These are phyloP conservation scores for Fraxinus albicans DNA, from an alignment of 305 asterid genomes.

Conservation along the genomic window DNA sequence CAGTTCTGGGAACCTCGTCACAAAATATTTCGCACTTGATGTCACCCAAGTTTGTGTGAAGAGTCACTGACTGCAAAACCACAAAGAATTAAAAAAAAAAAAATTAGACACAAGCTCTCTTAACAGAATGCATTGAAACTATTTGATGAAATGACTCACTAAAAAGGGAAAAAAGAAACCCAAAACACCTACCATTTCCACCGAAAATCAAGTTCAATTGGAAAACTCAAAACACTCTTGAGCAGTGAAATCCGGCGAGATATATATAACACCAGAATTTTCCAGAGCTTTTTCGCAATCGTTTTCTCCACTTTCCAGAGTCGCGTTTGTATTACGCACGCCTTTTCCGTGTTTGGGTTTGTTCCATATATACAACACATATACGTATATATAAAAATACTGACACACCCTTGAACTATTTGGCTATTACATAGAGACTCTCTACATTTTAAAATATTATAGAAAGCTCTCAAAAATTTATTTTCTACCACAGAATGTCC, in stretches of 20 bases:
- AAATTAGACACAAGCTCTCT: neutral
- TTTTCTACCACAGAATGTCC: neutral
- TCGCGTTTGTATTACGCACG: neutral
- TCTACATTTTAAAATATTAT: too few relatives aligned
- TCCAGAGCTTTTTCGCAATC: neutral
- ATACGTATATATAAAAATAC: neutral
- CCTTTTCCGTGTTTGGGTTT: neutral
- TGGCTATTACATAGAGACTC: neutral
- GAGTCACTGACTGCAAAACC: conserved; percentile 73
- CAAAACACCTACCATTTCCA: conserved; percentile 23
- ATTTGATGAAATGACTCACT: conserved; percentile 18
- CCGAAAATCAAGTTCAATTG: neutral
- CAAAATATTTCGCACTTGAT: conserved; percentile 96
- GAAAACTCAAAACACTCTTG: neutral
- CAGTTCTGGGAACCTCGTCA: conserved; percentile 88
- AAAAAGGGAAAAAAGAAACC: neutral
- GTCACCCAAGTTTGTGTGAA: conserved; percentile 95
- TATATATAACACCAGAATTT: neutral
- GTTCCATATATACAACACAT: neutral
- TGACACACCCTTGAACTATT: neutral
- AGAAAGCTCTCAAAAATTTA: neutral
- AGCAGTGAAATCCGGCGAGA: neutral
- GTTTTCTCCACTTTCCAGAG: neutral
- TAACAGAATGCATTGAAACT: conserved; percentile 17
- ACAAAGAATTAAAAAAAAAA: neutral